These are phyloP conservation scores for Grifola frondosa DNA, from an alignment of 1,284 basidiomycete genomes.

Conservation along the genomic window DNA sequence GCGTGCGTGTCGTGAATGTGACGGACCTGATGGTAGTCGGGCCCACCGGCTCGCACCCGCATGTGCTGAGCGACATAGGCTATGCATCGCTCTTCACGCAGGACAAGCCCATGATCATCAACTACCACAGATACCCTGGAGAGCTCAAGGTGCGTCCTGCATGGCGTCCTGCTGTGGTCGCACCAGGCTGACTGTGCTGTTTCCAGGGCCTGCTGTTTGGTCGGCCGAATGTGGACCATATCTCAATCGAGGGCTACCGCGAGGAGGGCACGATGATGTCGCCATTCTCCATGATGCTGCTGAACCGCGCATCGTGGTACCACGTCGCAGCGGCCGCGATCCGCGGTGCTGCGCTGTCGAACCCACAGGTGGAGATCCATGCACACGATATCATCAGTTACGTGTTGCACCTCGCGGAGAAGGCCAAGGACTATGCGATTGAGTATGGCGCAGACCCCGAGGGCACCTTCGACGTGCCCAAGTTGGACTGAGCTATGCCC, in stretches of 20 bases:
- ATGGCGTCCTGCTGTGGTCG: no score
- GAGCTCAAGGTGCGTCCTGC: slow-evolving; percentile 43
- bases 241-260: slow-evolving; percentile 56
- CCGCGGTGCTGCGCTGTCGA: slow-evolving; percentile 48
- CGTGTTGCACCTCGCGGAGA: slow-evolving; percentile 53
- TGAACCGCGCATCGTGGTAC: slow-evolving; percentile 64
- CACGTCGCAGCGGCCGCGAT: slow-evolving; percentile 61
- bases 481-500: slow-evolving; percentile 38
- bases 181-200: neutral
- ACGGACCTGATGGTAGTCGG: slow-evolving; percentile 84
- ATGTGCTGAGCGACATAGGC: slow-evolving; percentile 62
- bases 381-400: slow-evolving; percentile 53
- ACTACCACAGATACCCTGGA: slow-evolving; percentile 83
- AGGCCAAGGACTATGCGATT: slow-evolving; percentile 56
- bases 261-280: slow-evolving; percentile 74
- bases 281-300: slow-evolving; percentile 75
- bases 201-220: slow-evolving; percentile 61
- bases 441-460: slow-evolving; percentile 53
- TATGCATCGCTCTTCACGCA: slow-evolving; percentile 73
- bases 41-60: slow-evolving; percentile 69
- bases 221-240: slow-evolving; percentile 46
- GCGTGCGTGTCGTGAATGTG: slow-evolving; percentile 80
- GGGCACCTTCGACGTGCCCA: slow-evolving; percentile 46
- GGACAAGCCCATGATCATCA: slow-evolving; percentile 74
- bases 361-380: slow-evolving; percentile 50